Evolutionary conservation across 2,329 filamentous ascomycete species (phyloP).

Genomic region (Colletotrichum sojae): DNA sequence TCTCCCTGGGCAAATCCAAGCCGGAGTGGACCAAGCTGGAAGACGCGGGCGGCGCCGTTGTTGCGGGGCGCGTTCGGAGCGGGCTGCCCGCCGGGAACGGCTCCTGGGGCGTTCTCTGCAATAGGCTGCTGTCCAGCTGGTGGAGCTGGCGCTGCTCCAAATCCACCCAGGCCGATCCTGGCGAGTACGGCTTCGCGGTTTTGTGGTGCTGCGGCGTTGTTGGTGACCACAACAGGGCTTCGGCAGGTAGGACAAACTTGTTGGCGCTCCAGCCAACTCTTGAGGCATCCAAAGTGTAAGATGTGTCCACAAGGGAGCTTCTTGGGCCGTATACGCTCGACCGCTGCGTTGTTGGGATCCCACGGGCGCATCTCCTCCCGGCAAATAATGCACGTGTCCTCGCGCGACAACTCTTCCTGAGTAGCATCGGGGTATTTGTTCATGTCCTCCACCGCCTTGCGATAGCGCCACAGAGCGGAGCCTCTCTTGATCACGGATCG

Average conservation of each 20-base stretch:
- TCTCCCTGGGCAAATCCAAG: constrained; percentile 82
- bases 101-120: constrained; percentile 44
- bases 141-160: constrained; percentile 38
- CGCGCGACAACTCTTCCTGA: constrained; percentile 83
- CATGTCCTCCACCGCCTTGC: constrained; percentile 94
- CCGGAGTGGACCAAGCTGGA: constrained; percentile 81
- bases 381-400: constrained; percentile 98
- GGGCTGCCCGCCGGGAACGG: constrained; percentile 38
- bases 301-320: constrained; percentile 98
- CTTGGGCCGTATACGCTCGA: constrained; percentile 90
- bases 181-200: constrained; percentile 54
- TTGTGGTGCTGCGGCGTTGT: constrained; percentile 48
- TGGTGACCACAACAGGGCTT: constrained; percentile 79
- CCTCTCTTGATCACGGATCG: constrained; percentile 92
- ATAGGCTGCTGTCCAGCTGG: constrained; percentile 52
- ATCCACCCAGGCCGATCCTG: constrained; percentile 47
- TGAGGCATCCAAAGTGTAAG: constrained; percentile 92
- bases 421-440: constrained; percentile 94
- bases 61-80: constrained; percentile 45
- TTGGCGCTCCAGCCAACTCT: constrained; percentile 97
- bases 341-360: constrained; percentile 72
- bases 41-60: constrained; percentile 68
- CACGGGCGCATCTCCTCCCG: constrained; percentile 94
- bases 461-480: constrained; percentile 89
- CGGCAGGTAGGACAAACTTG: constrained; percentile 97